A percentile compares a stretch with the other conserved stretches of the same genome.
phyloP scores from a whole-genome alignment of 2,329 filamentous ascomycete genomes.

The Botrytis cinerea region DNA sequence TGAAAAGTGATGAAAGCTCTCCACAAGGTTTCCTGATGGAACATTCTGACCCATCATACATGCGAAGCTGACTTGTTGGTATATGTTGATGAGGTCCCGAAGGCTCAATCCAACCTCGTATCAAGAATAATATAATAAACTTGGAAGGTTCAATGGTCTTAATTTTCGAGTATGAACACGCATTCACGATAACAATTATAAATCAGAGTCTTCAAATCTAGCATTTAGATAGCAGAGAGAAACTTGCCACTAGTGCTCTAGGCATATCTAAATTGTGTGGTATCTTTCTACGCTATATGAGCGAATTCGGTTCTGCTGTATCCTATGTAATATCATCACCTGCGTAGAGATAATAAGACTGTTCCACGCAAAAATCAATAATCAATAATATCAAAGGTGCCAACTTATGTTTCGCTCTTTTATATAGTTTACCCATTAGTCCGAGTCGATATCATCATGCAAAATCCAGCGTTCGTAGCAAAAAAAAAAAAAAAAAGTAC shows the following conservation, averaged over 20 bases:
- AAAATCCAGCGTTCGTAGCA: neutral
- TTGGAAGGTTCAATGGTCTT: neutral
- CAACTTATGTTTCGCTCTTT: neutral
- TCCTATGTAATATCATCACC: neutral
- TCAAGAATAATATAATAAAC: no score
- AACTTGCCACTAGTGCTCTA: neutral
- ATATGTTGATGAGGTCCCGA: neutral
- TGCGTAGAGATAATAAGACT: neutral
- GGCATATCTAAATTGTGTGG: neutral
- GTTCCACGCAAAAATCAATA: no score
- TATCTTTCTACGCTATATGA: no score
- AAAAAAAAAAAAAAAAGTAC: neutral
- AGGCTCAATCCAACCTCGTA: neutral
- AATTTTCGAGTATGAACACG: neutral
- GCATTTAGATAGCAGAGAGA: no score
- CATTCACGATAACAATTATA: neutral
- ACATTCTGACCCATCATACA: neutral
- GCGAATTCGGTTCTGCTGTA: neutral
- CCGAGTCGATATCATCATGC: neutral
- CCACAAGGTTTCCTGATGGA: neutral
- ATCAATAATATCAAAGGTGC: no score
- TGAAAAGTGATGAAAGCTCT: neutral
- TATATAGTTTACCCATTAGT: neutral
- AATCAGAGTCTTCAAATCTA: neutral
- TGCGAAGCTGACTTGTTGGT: neutral